Percentiles rank a stretch among this genome's conserved stretches.
Evolutionary conservation across 139 green algal genomes (phyloP).

Genomic region (Asterochloris sp.): DNA sequence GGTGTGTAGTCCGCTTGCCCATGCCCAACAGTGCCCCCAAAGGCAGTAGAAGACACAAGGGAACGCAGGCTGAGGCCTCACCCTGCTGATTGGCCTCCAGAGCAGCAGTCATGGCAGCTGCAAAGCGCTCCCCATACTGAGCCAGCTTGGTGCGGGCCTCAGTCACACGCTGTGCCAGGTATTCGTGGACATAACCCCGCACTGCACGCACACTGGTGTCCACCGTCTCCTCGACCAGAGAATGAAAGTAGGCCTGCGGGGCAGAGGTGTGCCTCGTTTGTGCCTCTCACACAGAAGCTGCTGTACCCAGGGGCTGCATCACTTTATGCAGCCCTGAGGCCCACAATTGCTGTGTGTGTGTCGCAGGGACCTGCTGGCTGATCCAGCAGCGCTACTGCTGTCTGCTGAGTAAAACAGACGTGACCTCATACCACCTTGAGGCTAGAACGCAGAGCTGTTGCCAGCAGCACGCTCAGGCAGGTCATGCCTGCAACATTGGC

Average conservation of each 20-base stretch:
- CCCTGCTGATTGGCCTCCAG: slow-evolving; percentile 19
- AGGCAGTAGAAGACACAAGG: background rate
- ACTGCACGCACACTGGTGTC: slow-evolving; percentile 14
- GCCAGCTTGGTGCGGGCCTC: slow-evolving; percentile 11
- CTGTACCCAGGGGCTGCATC: background rate
- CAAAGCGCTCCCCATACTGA: slow-evolving; percentile 20
- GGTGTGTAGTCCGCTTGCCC: too few relatives aligned
- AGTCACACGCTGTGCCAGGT: slow-evolving; percentile 12
- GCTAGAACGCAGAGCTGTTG: too few relatives aligned
- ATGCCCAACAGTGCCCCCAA: too few relatives aligned
- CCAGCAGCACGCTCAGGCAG: too few relatives aligned
- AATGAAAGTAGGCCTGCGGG: slow-evolving; percentile 28
- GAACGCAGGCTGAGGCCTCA: background rate
- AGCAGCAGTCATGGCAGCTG: slow-evolving; percentile 13
- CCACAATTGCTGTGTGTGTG: background rate
- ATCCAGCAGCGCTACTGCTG: background rate
- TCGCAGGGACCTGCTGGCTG: background rate
- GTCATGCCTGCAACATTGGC: too few relatives aligned
- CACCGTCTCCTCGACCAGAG: slow-evolving; percentile 16
- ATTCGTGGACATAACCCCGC: slow-evolving; percentile 25
- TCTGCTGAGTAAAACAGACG: too few relatives aligned
- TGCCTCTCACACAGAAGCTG: too few relatives aligned
- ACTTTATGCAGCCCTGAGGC: background rate
- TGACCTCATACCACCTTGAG: background rate
- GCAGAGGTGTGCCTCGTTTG: background rate